Evolutionary conservation across 1,284 basidiomycete species (phyloP).

Genomic region (Tilletia caries): DNA sequence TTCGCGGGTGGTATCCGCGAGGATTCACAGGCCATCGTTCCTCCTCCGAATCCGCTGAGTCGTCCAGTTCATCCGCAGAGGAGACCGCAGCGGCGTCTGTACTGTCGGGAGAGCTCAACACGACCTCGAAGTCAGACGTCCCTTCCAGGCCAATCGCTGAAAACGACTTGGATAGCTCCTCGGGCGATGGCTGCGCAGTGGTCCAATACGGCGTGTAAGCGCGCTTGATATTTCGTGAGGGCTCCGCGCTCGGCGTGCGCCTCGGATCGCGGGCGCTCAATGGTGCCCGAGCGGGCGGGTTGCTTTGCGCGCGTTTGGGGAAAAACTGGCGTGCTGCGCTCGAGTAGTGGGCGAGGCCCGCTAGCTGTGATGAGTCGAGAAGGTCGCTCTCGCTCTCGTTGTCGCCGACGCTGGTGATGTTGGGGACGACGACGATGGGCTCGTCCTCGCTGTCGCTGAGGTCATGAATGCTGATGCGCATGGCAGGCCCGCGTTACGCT

Average conservation of each 20-base stretch:
- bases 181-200: background rate
- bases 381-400: background rate
- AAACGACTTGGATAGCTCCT: background rate
- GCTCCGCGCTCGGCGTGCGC: background rate
- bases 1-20: background rate
- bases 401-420: background rate
- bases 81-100: background rate
- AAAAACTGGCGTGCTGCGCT: background rate
- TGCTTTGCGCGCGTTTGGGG: background rate
- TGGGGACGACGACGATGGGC: background rate
- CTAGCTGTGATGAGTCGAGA: too few relatives aligned
- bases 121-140: background rate
- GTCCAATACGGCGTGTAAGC: background rate
- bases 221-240: background rate
- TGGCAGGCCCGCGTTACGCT: too few relatives aligned
- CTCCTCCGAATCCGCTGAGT: slow-evolving; percentile 21
- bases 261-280: background rate
- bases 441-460: slow-evolving; percentile 4
- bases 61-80: background rate
- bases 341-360: background rate
- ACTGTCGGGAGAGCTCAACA: background rate
- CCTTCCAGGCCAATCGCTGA: background rate
- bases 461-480: slow-evolving; percentile 13
- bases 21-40: slow-evolving; percentile 25
- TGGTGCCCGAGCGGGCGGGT: background rate